Base-by-base conservation (phyloP, 441 rosid species). In the Manihot esculenta region DNA sequence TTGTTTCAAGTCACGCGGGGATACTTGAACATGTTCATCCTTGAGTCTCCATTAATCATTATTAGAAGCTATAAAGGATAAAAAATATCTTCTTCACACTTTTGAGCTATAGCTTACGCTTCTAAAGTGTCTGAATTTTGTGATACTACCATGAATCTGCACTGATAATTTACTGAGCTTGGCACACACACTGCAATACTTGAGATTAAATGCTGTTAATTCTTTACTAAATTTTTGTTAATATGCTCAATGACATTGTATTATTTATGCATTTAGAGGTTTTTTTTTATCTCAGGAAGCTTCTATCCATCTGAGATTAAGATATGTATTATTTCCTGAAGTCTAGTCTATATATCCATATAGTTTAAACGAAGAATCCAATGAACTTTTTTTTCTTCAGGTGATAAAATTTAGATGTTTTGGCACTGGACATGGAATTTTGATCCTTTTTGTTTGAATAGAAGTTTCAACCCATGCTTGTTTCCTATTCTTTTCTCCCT, bases 231-330 rank as follows among this genome's bases (percentile, higher is more conserved):
- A 33, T 41, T 24, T 68, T 73, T 45, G 62, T 1, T 60, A 49
- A 27, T 1, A 3, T n/a, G 26, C 42, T 35, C 24, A 35, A 30
- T 54, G 13, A n/a, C 42, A 27, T n/a, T 14, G 48, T 65, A 23
- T 48, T 65, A 18, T 64, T 72, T 75, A 61, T 71, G 20, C 71
- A 27, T 55, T 65, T 61, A 77, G 84, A 91, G 98, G n/a, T n/a
- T n/a, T 88, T 86, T 70, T 90, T 94, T 78, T 83, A 90, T 80
- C 97, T 94, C 56, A 80, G 93, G 80, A 92, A 92, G 87, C 97
- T 94, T 75, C 94, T 71, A 87, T 94, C 77, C 99, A 94, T 66
- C 94, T 90, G 84, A 87, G 94, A 72, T 42, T 90, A 85, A 87
- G 96, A 70, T 42, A 11, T 56, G n/a, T 50, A 33, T 64, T 57